A percentile compares a stretch with the other conserved stretches of the same genome.
phyloP scores from a whole-genome alignment of 441 rosid genomes.

The Sinapis alba region DNA sequence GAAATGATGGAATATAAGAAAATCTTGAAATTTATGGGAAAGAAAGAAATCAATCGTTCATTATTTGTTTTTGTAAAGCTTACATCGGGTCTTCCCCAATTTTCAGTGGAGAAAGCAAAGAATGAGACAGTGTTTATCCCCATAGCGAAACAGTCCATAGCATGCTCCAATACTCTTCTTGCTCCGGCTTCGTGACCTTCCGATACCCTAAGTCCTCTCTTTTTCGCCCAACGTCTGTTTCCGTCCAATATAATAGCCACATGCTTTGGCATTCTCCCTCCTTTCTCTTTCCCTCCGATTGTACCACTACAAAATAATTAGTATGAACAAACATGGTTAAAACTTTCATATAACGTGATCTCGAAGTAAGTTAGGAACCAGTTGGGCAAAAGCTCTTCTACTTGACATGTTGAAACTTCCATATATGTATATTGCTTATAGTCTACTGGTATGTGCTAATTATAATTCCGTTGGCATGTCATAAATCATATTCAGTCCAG shows the following conservation, averaged over 20 bases:
- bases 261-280: not conserved
- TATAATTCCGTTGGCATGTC: not conserved
- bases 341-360: not conserved
- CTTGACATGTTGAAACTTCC: not conserved
- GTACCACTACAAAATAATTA: not conserved
- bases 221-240: slow-evolving; percentile 21
- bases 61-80: not conserved
- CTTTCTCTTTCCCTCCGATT: not conserved
- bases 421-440: not conserved
- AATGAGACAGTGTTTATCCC: slow-evolving; percentile 12
- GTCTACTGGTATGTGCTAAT: not conserved
- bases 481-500: not conserved
- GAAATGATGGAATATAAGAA: not conserved
- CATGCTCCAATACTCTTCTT: not conserved
- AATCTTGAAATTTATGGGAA: not conserved
- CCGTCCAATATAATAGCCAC: slow-evolving; percentile 23
- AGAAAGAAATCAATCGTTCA: not conserved
- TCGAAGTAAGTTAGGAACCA: not conserved
- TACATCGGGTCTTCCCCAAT: slow-evolving; percentile 32
- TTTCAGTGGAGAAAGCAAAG: slow-evolving; percentile 30
- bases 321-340: not conserved
- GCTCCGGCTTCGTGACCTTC: slow-evolving; percentile 21
- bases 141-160: not conserved
- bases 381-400: not conserved
- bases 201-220: not conserved